Evolutionary conservation across 345 rosid genomes (phyloP), one percentile per base, ranked within the genome.

Genomic region (Acer campestre): DNA sequence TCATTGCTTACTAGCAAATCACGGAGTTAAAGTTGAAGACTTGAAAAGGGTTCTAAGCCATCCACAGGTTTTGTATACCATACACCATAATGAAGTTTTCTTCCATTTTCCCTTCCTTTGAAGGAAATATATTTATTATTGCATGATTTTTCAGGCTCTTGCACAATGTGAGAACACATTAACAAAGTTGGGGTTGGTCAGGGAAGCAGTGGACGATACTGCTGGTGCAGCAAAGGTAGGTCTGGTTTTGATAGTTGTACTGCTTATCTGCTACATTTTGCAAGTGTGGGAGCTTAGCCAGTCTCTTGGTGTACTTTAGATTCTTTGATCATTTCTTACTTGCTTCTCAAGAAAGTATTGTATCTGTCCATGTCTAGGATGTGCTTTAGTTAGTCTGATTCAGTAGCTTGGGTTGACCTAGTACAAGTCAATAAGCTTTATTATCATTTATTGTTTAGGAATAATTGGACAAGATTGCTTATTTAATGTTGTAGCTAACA

Each of bases 151-250:
- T 80, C 89, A 96, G 99, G 98, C 98, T 77, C 99, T 96, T 38
- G 93, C 98, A 53, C 99, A 96, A 77, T 96, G 99, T 71, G 99
- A 96, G 79, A 81, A 89, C 83, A 94, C 98, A 2, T 85, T 96
- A 77, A 96, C 98, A 18, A 90, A 78, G 74, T 79, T 90, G 85
- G 94, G 93, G 38, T 86, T 96, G 85, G 90, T 92, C 62, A 90
- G 95, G 84, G 98, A 92, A 91, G 95, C 98, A 35, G 86, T 89
- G 38, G 97, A 92, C 77, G 99, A 96, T 81, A 96, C 99, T 65
- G 99, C 99, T 65, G 98, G 98, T 83, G 98, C 99, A 68, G 99
- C 99, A 25, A 88, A 92, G 97, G 99, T 94, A 77, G 71, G 69
- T 25, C 75, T 69, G 56, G 18, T 46, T 79, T 73, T 71, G 59